Conservation (phyloP, 805 yeast species). For the Saccharomyces mikatae region DNA sequence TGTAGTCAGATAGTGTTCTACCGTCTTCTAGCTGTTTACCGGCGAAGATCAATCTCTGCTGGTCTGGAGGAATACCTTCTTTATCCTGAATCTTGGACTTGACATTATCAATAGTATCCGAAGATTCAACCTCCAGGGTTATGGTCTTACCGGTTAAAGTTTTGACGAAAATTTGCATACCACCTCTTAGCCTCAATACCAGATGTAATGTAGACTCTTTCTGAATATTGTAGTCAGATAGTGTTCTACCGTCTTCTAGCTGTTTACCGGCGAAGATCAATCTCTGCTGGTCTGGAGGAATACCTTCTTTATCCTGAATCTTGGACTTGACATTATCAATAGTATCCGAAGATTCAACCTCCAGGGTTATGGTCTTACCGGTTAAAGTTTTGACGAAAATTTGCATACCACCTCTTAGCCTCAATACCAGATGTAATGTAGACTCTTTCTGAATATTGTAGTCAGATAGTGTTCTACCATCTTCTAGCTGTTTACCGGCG, state of each 20-base stretch:
- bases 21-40: slow-evolving; percentile 97
- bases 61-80: slow-evolving; percentile 96
- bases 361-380: slow-evolving; percentile 91
- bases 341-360: slow-evolving; percentile 90
- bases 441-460: slow-evolving; percentile 92
- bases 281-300: slow-evolving; percentile 64
- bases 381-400: slow-evolving; percentile 95
- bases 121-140: slow-evolving; percentile 79
- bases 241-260: slow-evolving; percentile 62
- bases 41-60: slow-evolving; percentile 89
- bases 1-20: slow-evolving; percentile 88
- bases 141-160: slow-evolving; percentile 87
- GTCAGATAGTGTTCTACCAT: slow-evolving; percentile 84
- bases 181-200: slow-evolving; percentile 66
- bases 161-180: slow-evolving; percentile 86
- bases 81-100: slow-evolving; percentile 93
- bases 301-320: slow-evolving; percentile 62
- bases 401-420: slow-evolving; percentile 84
- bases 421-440: slow-evolving; percentile 67
- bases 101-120: slow-evolving; percentile 92
- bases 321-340: slow-evolving; percentile 82
- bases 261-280: slow-evolving; percentile 63
- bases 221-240: slow-evolving; percentile 62
- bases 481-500: slow-evolving; percentile 91
- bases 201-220: slow-evolving; percentile 61